These are phyloP conservation scores for Scedosporium boydii DNA, from an alignment of 2,329 filamentous ascomycete species.

Conservation along the genomic window DNA sequence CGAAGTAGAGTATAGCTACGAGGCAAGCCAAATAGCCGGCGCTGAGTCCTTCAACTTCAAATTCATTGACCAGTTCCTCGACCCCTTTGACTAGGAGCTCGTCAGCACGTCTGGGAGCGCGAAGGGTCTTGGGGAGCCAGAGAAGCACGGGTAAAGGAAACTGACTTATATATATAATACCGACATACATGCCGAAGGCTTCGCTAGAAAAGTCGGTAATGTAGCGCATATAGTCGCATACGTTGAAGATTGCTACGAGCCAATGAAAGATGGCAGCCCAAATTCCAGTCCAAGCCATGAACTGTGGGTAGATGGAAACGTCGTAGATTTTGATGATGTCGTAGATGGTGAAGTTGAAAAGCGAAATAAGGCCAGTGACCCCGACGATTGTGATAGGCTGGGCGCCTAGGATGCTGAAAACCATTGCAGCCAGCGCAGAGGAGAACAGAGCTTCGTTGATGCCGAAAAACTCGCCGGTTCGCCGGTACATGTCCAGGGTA, in stretches of 20 bases:
- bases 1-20: constrained; percentile 29
- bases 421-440: constrained; percentile 43
- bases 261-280: constrained; percentile 50
- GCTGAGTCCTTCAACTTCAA: constrained; percentile 22
- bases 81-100: constrained; percentile 51
- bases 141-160: constrained; percentile 17
- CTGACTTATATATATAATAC: constrained; percentile 43
- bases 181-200: constrained; percentile 44
- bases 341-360: constrained; percentile 52
- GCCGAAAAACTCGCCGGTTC: constrained; percentile 44
- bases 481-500: constrained; percentile 46
- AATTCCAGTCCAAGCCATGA: constrained; percentile 47
- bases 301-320: constrained; percentile 37
- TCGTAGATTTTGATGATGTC: constrained; percentile 42
- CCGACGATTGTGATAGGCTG: constrained; percentile 49
- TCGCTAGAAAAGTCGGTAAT: constrained; percentile 47
- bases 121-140: background rate
- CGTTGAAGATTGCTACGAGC: constrained; percentile 40
- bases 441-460: constrained; percentile 47
- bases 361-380: constrained; percentile 42
- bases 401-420: constrained; percentile 40
- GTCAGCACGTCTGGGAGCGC: too few species aligned
- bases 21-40: constrained; percentile 34
- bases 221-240: constrained; percentile 48
- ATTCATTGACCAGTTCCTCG: constrained; percentile 43